Evolutionary conservation across 1,139 yeast genomes (phyloP), one percentile per base, ranked within the genome.

Genomic region (Magnusiomyces magnusii): DNA sequence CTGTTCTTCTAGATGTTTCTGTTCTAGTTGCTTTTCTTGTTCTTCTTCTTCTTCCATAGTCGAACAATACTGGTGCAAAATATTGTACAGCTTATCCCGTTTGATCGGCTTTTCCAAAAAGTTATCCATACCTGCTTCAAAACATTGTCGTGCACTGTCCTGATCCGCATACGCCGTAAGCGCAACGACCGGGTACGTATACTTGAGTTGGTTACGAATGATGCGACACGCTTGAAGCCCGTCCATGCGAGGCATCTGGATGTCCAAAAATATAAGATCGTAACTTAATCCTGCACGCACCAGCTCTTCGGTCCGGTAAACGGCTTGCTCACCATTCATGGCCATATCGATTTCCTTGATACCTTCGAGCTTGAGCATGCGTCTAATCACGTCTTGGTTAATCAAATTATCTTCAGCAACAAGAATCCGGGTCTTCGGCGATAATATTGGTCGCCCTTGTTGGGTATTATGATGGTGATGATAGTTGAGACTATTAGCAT

Each of bases 361-460:
- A 0, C 96, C 96, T 71, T 91, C 96, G 24, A 89, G 75, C 60
- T 80, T 80, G 61, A 93, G 77, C 96, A 92, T 90, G 61, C 97
- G 76, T 66, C 81, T 84, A 66, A 91, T 87, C 39, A 93, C 96
- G 70, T 90, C 95, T 70, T 91, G 97, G 69, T 93, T 92, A 15
- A 93, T 95, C 64, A 80, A 76, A 67, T 93, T 93, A 69, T 93
- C 99, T 68, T 93, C 99, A 0, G 97, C 98, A n/a, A 93, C 92
- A 60, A 93, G 77, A 25, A 93, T 84, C 56, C 78, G 57, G 7
- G 53, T 24, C 17, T 50, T 34, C 17, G 53, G 53, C 39, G 49
- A 44, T 10, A 41, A 19, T 17, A 19, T 41, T 41, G 36, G 36
- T 31, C 7, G 13, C 36, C 7, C 36, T 31, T 31, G 36, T 31